Conservation (phyloP, 495 filamentous ascomycete genomes). For the Aspergillus olivimuriae region DNA sequence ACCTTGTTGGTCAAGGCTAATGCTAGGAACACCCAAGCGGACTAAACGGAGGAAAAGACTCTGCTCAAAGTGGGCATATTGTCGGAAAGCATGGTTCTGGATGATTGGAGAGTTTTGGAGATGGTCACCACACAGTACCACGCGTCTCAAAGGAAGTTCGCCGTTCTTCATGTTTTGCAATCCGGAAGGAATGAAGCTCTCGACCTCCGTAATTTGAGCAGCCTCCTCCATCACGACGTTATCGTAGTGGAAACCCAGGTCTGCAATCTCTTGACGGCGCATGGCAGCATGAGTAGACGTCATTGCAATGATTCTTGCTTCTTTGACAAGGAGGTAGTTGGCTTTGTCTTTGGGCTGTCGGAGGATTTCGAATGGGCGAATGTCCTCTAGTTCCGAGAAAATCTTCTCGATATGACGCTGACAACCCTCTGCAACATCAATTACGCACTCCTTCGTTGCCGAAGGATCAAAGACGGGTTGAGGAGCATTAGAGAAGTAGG, state of each 20-base stretch:
- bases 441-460: constrained; percentile 54
- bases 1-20: constrained; percentile 89
- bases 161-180: constrained; percentile 74
- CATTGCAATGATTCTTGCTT: constrained; percentile 96
- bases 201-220: constrained; percentile 95
- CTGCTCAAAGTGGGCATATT: constrained; percentile 94
- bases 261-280: constrained; percentile 83
- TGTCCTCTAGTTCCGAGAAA: constrained; percentile 88
- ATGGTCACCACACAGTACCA: constrained; percentile 93
- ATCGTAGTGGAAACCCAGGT: constrained; percentile 92
- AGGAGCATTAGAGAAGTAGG: constrained; percentile 83
- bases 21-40: constrained; percentile 80
- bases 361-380: constrained; percentile 91
- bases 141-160: constrained; percentile 69
- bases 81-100: constrained; percentile 90
- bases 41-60: constrained; percentile 88
- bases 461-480: constrained; percentile 71
- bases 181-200: constrained; percentile 90
- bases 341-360: constrained; percentile 81
- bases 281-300: constrained; percentile 99
- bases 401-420: constrained; percentile 88
- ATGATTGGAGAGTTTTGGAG: constrained; percentile 95
- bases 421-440: constrained; percentile 80
- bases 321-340: constrained; percentile 91
- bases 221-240: constrained; percentile 99